Base-by-base conservation (phyloP, 805 yeast species). In the Blastobotrys muscicola region DNA sequence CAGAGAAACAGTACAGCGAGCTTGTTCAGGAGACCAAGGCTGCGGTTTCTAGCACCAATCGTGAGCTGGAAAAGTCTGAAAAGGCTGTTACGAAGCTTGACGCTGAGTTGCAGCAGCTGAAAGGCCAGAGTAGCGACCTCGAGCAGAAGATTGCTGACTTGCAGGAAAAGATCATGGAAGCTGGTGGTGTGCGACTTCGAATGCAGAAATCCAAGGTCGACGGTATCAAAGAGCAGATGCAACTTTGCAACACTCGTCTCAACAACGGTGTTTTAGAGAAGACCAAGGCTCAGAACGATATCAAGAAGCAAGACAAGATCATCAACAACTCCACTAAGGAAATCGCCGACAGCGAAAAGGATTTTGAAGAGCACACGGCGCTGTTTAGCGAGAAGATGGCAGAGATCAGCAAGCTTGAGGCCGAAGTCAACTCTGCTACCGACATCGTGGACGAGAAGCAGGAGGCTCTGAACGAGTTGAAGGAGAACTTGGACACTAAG, bases 141-240 rank as follows among this genome's bases (percentile, higher is more conserved):
- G 85, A 77, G 57, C 55, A 61, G 5, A 68, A 74, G 45, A 82
- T 92, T 34, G 68, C 70, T 9, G 68, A 53, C 0, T 64, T 89
- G 2, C 89, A 86, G 51, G 84, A 80, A 45, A 73, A 79, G 56
- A 85, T 92, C 33, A 77, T 89, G 84, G 80, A 83, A 40, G 81
- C 85, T 43, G 99, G 99, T 43, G 99, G 99, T 47, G 80, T 84
- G 7, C 78, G 78, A 48, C 68, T 92, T 50, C 77, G 85, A 45
- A 60, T 83, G 47, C 96, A 87, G 54, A 82, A 78, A 48, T 75
- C 94, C 1, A 82, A 78, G 55, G 95, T 92, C 7, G 87, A 79
- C 53, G 82, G 94, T 1, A 68, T 82, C 30, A 67, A 69, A 36
- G 84, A 82, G 52, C 74, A 76, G 54, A 72, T 83, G 26, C 84